Percentiles rank a stretch among this genome's conserved stretches.
Conservation (phyloP, 495 filamentous ascomycete species). For the Achaetomiella virescens region DNA sequence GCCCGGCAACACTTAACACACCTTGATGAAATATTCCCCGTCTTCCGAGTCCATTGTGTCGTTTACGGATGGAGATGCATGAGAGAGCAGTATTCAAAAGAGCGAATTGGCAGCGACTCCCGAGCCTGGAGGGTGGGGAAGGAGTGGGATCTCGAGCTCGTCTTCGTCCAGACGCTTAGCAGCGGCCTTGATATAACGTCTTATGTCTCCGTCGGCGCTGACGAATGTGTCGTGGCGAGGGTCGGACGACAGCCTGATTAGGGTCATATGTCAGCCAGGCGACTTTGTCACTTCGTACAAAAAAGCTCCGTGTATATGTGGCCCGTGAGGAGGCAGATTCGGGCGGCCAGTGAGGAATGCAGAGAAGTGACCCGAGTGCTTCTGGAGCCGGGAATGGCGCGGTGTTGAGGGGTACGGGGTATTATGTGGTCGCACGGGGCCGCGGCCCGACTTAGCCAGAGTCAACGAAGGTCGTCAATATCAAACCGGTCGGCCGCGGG, state of each 20-base stretch:
- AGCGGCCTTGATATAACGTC: not conserved
- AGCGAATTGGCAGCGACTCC: conserved; percentile 12
- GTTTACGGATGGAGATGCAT: conserved; percentile 34
- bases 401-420: not conserved
- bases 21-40: conserved; percentile 85
- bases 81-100: conserved; percentile 23
- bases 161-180: conserved; percentile 2
- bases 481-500: conserved; percentile 9
- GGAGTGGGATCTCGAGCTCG: not conserved
- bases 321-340: conserved; percentile 8
- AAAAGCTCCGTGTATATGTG: conserved; percentile 10
- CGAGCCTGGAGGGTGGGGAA: conserved; percentile 8
- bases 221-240: conserved; percentile 19
- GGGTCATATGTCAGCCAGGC: conserved; percentile 28
- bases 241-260: conserved; percentile 26
- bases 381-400: conserved; percentile 1
- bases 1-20: conserved; percentile 29
- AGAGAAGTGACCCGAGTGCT: conserved; percentile 1
- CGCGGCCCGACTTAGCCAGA: conserved; percentile 8
- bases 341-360: conserved; percentile 1
- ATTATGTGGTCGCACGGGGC: not conserved
- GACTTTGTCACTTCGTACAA: conserved; percentile 23
- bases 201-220: conserved; percentile 3
- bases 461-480: conserved; percentile 8
- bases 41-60: conserved; percentile 69